Base-by-base conservation (phyloP, 371 early-diverging fungal species). In the Apophysomyces elegans region DNA sequence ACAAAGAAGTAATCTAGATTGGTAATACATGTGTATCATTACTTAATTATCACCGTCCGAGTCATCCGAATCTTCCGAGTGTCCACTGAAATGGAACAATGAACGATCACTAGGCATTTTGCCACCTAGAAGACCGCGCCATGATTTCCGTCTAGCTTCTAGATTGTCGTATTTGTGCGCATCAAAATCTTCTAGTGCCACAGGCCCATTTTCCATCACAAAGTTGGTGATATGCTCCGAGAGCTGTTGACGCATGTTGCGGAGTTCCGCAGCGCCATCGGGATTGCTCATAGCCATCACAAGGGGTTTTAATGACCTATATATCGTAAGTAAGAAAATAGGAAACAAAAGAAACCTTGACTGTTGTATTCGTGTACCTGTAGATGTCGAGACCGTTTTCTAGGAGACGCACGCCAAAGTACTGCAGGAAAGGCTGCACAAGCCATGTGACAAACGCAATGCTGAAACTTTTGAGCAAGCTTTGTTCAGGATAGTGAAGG, bases 341-440 rank as follows among this genome's bases (percentile, higher is more conserved):
- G 44, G 39, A 56, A n/a, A 35, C 36, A 21, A 58, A 26, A 35
- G 38, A 43, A 43, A 16, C 37, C 16, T 5, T 65, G 41, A 47
- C 37, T 41, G 14, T 43, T 47, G 2, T 57, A 8, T 35, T 8
- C 43, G 54, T 57, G 59, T 67, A 78, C 70, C 73, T 84, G 75
- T 85, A 76, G 14, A 90, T 75, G 63, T 91, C 91, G 56, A 86
- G 59, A 9, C 88, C 87, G 36, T 77, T 86, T 54, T 91, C 91
- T 50, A 86, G 65, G 13, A 81, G 75, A 32, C 82, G 74, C 32
- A 89, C 70, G 5, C 86, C 81, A 7, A 78, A 69, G 56, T 81
- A 83, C 39, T 84, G 82, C 18, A 90, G 65, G 43, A 82, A 59
- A 2, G 90, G 88, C 35, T 88, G 71, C n/a, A 69, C 66, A 7